phyloP scores from a whole-genome alignment of 78 protist species.

The Emiliania huxleyi region DNA sequence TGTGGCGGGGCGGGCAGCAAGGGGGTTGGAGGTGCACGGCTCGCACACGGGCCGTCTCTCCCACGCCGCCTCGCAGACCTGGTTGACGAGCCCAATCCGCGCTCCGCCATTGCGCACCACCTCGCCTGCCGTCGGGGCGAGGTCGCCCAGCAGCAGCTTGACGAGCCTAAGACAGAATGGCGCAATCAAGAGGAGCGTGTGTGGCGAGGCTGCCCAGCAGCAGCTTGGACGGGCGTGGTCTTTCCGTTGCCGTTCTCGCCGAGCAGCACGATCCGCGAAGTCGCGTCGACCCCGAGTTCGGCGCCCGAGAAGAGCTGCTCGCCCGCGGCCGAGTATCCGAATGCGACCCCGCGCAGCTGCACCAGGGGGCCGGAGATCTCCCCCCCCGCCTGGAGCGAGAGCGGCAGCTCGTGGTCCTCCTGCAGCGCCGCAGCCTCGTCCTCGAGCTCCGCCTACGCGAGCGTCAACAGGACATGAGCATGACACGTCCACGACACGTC shows the following conservation, averaged over 20 bases:
- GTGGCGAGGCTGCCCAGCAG: neutral
- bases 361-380: neutral
- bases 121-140: slow-evolving; percentile 39
- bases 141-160: neutral
- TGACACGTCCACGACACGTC: too few species aligned
- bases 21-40: too few species aligned
- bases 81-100: slow-evolving; percentile 36
- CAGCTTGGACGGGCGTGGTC: slow-evolving; percentile 34
- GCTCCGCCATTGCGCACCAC: neutral
- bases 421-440: slow-evolving; percentile 5
- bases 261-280: slow-evolving; percentile 23
- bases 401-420: neutral
- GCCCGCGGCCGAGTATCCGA: neutral
- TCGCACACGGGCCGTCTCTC: too few species aligned
- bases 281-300: slow-evolving; percentile 5
- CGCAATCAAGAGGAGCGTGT: too few species aligned
- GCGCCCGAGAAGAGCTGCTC: neutral
- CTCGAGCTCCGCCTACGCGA: neutral
- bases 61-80: too few species aligned
- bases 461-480: too few species aligned
- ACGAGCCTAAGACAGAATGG: too few species aligned
- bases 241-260: slow-evolving; percentile 55
- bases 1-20: too few species aligned
- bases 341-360: neutral
- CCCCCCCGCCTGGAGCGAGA: neutral